Conservation (phyloP, 140 eudicot genomes). For the Anethum foeniculum region DNA sequence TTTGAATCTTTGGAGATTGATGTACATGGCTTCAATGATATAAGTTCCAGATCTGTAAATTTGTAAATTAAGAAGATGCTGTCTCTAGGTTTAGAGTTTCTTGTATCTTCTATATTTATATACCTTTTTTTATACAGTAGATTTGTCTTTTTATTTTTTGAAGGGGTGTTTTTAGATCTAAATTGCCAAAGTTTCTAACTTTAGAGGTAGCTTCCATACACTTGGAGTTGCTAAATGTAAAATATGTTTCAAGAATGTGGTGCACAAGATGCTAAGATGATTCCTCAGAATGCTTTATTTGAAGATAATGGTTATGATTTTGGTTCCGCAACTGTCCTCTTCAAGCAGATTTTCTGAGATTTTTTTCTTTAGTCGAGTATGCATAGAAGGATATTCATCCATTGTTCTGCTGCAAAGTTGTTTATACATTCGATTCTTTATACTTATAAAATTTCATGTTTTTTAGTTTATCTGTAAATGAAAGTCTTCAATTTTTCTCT, state of each 20-base stretch:
- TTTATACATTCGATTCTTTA: background rate
- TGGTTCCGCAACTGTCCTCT: background rate
- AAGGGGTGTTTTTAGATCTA: constrained; percentile 42
- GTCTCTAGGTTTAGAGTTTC: constrained; percentile 1
- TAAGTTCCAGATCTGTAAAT: constrained; percentile 54
- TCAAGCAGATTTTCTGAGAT: background rate
- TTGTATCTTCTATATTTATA: background rate
- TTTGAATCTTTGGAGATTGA: background rate
- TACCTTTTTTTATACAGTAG: background rate
- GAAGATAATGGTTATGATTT: background rate
- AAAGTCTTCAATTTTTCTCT: constrained; percentile 19
- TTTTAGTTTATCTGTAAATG: background rate
- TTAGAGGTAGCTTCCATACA: constrained; percentile 17
- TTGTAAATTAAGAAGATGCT: constrained; percentile 22
- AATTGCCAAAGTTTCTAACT: constrained; percentile 23
- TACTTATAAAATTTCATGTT: background rate
- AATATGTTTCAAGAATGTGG: background rate
- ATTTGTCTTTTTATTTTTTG: background rate
- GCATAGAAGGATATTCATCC: background rate
- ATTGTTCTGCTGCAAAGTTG: background rate
- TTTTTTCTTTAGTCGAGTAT: background rate
- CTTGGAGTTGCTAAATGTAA: background rate
- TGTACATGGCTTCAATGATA: constrained; percentile 26
- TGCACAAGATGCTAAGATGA: background rate
- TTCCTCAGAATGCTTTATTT: background rate